phyloP scores from a whole-genome alignment of 805 yeast genomes.

The Pichia occidentalis region DNA sequence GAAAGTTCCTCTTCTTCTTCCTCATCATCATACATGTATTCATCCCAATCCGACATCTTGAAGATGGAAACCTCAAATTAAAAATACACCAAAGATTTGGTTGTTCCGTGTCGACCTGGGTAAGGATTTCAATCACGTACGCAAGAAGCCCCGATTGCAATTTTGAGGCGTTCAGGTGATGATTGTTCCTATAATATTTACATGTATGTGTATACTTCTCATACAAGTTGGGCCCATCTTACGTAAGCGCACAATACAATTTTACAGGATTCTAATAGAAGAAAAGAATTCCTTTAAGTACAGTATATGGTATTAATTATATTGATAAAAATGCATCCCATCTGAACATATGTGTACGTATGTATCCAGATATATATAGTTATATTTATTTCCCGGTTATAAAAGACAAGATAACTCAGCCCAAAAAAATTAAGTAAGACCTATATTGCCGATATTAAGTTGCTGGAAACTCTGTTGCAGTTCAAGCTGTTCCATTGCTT shows the following conservation, averaged over 20 bases:
- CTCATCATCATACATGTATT: slow-evolving; percentile 31
- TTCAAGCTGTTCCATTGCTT: slow-evolving; percentile 17
- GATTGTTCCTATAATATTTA: not conserved
- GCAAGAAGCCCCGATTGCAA: not conserved
- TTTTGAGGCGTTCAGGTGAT: not conserved
- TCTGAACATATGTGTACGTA: too few relatives aligned
- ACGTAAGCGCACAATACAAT: too few relatives aligned
- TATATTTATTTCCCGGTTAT: too few relatives aligned
- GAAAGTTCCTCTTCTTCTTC: slow-evolving; percentile 32
- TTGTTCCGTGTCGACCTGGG: not conserved
- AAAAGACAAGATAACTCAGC: too few relatives aligned
- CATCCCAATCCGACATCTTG: slow-evolving; percentile 34
- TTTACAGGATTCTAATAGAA: too few relatives aligned
- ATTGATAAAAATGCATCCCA: too few relatives aligned
- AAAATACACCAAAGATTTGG: not conserved
- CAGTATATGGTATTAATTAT: too few relatives aligned
- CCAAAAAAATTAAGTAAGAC: not conserved
- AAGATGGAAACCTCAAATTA: not conserved
- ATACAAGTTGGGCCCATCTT: too few relatives aligned
- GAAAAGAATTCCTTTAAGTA: too few relatives aligned
- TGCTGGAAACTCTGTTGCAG: slow-evolving; percentile 27
- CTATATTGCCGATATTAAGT: slow-evolving; percentile 15
- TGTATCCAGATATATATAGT: too few relatives aligned
- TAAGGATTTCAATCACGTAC: not conserved
- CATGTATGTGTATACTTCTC: too few relatives aligned